These are phyloP conservation scores for Moesziomyces sp. DNA, from an alignment of 1,284 basidiomycete species.

Conservation along the genomic window DNA sequence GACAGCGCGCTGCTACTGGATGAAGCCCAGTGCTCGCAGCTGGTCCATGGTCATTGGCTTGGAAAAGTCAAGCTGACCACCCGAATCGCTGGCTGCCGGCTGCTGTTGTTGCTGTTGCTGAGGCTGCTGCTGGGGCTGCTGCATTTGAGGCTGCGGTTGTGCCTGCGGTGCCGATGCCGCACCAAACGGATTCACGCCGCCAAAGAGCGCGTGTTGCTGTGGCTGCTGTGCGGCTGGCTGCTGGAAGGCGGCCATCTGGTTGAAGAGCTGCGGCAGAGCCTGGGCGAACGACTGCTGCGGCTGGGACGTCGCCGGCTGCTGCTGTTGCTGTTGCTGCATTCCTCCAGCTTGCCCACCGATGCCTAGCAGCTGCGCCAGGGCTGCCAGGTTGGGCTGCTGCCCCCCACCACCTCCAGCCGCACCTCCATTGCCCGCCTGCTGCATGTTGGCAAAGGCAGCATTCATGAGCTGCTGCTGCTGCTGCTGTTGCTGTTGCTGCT, in stretches of 20 bases:
- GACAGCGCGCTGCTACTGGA: conserved; percentile 9
- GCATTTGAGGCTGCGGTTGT: neutral
- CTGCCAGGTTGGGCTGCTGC: conserved; percentile 29
- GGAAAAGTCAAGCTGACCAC: conserved; percentile 24
- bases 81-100: neutral
- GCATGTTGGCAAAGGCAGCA: conserved; percentile 1
- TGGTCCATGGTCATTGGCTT: conserved; percentile 50
- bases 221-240: conserved; percentile 4
- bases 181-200: conserved; percentile 6
- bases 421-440: conserved; percentile 1
- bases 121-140: neutral
- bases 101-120: conserved; percentile 15
- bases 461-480: conserved; percentile 6
- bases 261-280: conserved; percentile 15
- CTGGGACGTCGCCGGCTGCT: conserved; percentile 8
- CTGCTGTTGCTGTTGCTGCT: conserved; percentile 11
- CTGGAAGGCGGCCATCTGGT: conserved; percentile 2
- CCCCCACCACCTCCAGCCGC: neutral
- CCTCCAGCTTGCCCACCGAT: conserved; percentile 16
- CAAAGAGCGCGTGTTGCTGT: conserved; percentile 18
- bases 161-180: neutral
- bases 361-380: conserved; percentile 22
- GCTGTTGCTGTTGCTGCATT: conserved; percentile 8
- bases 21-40: conserved; percentile 39
- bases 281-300: conserved; percentile 12